Evolutionary conservation across 805 yeast species (phyloP).

Genomic region (Wickerhamiella musiphila): DNA sequence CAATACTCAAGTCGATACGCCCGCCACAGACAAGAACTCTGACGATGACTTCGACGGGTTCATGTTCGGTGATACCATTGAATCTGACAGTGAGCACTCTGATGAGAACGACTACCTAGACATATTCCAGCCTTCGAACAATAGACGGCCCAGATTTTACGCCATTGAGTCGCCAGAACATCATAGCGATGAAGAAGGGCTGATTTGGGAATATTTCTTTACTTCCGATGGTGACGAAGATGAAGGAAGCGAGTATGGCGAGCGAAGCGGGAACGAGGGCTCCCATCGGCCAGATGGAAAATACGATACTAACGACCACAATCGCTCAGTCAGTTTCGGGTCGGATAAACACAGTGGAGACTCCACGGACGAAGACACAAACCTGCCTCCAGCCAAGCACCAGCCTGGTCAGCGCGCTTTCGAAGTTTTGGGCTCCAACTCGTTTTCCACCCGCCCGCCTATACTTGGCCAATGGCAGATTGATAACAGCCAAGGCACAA

Average conservation of each 20-base stretch:
- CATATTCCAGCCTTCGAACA: background rate
- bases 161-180: background rate
- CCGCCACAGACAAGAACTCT: background rate
- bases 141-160: background rate
- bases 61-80: background rate
- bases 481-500: conserved; percentile 58
- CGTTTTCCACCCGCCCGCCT: conserved; percentile 79
- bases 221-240: conserved; percentile 25
- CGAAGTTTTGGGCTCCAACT: conserved; percentile 77
- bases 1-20: background rate
- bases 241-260: conserved; percentile 12
- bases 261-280: conserved; percentile 14
- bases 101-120: background rate
- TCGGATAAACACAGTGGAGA: conserved; percentile 52
- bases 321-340: too few relatives aligned
- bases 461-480: conserved; percentile 75
- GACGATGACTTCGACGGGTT: background rate
- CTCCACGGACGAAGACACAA: conserved; percentile 85
- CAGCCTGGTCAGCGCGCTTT: conserved; percentile 67
- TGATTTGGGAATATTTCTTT: conserved; percentile 60
- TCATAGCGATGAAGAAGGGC: conserved; percentile 16
- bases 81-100: background rate
- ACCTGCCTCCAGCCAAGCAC: conserved; percentile 49
- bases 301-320: conserved; percentile 6
- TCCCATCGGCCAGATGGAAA: conserved; percentile 10